Evolutionary conservation across 1,284 basidiomycete species (phyloP), one percentile per base, ranked within the genome.

Genomic region (Chalciporus sp.): DNA sequence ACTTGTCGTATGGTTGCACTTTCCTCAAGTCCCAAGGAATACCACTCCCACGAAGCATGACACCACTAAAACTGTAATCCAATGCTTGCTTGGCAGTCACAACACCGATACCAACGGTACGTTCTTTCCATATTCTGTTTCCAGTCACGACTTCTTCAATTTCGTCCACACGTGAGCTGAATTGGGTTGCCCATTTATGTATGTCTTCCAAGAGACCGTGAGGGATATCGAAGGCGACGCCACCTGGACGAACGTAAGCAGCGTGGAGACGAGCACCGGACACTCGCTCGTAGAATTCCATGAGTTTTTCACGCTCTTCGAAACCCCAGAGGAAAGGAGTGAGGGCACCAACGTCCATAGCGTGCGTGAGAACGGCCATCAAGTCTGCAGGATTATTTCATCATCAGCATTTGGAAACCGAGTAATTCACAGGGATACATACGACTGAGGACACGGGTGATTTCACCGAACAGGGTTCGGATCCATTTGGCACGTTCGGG

Each of bases 321-420:
- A 99, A 98, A 67, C 95, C 97, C 95, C 95, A 99, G 39, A 99
- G 81, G 88, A 98, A 99, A 45, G 96, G 97, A 1, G 97, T 99
- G 7, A 99, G 82, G 58, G 94, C 96, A 71, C 96, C 97, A 58
- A 99, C 96, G 68, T 97, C 94, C 92, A 94, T 94, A 50, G 90
- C 88, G 76, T 97, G 93, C 27, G 96, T 94, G 42, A 99, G 84
- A 58, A 99, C 85, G 56, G 96, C 96, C 97, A 99, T 99, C 61
- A 98, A 81, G 72, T 98, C 89, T 90, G 47, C 20, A 55, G 2
- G 52, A 33, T 45, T 26, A 19, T 28, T 8, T 49, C 20, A 47
- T 53, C 23, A 60, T 37, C 20, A 11, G 33, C 7, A 1, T 11
- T 53, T 19, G 35, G 42, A 42, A 44, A 10, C 14, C 8, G 2